phyloP scores from a whole-genome alignment of 78 protist species.

The Monosiga brevicollis region DNA sequence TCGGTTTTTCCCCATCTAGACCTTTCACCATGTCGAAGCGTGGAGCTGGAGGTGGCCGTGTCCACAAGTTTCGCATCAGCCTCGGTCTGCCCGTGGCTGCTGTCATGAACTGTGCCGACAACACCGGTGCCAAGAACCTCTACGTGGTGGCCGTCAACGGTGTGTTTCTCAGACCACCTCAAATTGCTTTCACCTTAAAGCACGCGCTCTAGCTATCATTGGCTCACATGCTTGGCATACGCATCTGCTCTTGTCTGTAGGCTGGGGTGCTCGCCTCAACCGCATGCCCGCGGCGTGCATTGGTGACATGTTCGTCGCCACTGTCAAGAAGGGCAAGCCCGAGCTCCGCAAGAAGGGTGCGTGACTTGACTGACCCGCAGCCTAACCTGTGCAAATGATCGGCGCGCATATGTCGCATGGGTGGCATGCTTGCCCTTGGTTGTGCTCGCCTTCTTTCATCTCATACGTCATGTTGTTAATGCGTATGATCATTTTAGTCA shows the following conservation, averaged over 20 bases:
- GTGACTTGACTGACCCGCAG: neutral
- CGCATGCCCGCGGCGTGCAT: slow-evolving; percentile 88
- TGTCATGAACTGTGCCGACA: slow-evolving; percentile 98
- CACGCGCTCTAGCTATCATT: no score
- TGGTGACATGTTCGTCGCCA: slow-evolving; percentile 92
- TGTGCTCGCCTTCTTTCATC: neutral
- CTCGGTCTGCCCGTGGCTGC: slow-evolving; percentile 89
- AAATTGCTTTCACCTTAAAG: no score
- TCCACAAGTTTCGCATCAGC: slow-evolving; percentile 73
- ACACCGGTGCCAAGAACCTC: slow-evolving; percentile 99
- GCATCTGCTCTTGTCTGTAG: neutral
- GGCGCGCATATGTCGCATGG: neutral
- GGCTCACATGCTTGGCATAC: no score
- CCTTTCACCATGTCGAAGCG: slow-evolving; percentile 1
- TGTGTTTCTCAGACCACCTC: no score
- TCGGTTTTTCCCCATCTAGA: no score
- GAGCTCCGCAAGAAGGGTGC: slow-evolving; percentile 93
- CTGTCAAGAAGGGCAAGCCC: slow-evolving; percentile 99
- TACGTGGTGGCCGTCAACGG: slow-evolving; percentile 92
- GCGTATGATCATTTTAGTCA: slow-evolving; percentile 17
- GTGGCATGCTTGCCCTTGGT: neutral
- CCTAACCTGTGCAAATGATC: neutral
- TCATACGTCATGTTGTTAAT: neutral
- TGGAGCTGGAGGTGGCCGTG: slow-evolving; percentile 62
- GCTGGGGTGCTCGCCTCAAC: slow-evolving; percentile 72